Percentiles rank a stretch among this genome's conserved stretches.
These are phyloP conservation scores for Fraxinus anomala DNA, from an alignment of 257 asterid species.

Conservation along the genomic window DNA sequence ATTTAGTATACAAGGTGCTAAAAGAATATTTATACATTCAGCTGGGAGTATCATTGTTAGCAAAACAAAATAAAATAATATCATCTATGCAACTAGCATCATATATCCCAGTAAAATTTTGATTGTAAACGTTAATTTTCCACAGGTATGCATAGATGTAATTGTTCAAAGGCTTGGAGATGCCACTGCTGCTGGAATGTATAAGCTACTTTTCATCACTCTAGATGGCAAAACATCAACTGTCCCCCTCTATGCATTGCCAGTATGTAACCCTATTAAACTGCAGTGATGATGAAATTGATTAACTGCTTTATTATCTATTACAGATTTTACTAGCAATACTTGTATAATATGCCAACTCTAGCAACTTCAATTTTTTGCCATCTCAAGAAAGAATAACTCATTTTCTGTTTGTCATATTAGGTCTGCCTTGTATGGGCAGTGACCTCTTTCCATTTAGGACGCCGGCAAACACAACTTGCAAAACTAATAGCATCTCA, in stretches of 20 bases:
- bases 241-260: slow-evolving; percentile 70
- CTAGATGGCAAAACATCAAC: slow-evolving; percentile 60
- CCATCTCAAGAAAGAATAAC: neutral
- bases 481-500: slow-evolving; percentile 53
- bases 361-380: too few species aligned
- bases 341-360: too few species aligned
- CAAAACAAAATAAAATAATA: too few species aligned
- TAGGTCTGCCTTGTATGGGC: slow-evolving; percentile 83
- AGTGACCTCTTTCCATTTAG: slow-evolving; percentile 66
- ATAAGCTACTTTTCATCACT: slow-evolving; percentile 70
- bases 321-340: too few species aligned
- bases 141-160: slow-evolving; percentile 94
- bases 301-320: neutral
- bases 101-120: neutral
- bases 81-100: neutral
- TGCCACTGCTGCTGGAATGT: slow-evolving; percentile 97
- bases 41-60: too few species aligned
- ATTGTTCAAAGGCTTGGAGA: slow-evolving; percentile 97
- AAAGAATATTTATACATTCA: too few species aligned
- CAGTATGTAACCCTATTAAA: slow-evolving; percentile 49
- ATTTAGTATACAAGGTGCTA: too few species aligned
- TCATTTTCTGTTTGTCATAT: slow-evolving; percentile 11
- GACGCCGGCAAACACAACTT: slow-evolving; percentile 65
- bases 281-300: neutral
- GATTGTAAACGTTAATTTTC: slow-evolving; percentile 20